Conservation (phyloP, 2,329 filamentous ascomycete genomes). For the Epichloe baconii region DNA sequence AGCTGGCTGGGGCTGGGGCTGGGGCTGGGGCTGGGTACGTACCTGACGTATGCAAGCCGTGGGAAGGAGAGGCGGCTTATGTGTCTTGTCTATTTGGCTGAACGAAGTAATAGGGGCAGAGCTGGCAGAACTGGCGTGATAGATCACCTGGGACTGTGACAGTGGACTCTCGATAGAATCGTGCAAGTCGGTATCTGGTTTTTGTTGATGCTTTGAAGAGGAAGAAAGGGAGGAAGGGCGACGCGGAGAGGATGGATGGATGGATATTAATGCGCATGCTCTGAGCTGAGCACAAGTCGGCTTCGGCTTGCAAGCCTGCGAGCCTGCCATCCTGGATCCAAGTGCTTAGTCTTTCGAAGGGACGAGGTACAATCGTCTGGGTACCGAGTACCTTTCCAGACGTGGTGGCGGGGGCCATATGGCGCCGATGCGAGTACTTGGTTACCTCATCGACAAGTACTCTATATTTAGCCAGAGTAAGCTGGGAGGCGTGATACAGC, state of each 20-base stretch:
- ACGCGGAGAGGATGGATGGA: constrained; percentile 17
- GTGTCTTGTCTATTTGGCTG: constrained; percentile 9
- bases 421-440: not conserved
- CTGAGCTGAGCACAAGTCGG: not conserved
- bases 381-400: not conserved
- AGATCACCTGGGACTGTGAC: constrained; percentile 43
- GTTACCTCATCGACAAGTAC: not conserved
- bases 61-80: constrained; percentile 12
- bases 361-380: not conserved
- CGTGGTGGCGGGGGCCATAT: too few relatives aligned
- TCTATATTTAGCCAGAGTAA: not conserved
- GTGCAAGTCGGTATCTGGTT: constrained; percentile 36
- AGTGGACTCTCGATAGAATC: constrained; percentile 41
- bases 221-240: constrained; percentile 24
- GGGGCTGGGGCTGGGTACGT: constrained; percentile 13
- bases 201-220: constrained; percentile 35
- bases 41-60: constrained; percentile 20
- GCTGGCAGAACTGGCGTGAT: constrained; percentile 36
- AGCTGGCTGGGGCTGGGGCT: not conserved
- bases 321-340: not conserved
- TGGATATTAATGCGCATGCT: constrained; percentile 12
- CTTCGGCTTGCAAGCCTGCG: not conserved
- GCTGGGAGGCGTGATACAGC: too few relatives aligned
- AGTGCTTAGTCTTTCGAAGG: not conserved
- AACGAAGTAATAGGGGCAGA: constrained; percentile 16